Base-by-base conservation (phyloP, 148 eudicot genomes). In the Polygonum maritimum region DNA sequence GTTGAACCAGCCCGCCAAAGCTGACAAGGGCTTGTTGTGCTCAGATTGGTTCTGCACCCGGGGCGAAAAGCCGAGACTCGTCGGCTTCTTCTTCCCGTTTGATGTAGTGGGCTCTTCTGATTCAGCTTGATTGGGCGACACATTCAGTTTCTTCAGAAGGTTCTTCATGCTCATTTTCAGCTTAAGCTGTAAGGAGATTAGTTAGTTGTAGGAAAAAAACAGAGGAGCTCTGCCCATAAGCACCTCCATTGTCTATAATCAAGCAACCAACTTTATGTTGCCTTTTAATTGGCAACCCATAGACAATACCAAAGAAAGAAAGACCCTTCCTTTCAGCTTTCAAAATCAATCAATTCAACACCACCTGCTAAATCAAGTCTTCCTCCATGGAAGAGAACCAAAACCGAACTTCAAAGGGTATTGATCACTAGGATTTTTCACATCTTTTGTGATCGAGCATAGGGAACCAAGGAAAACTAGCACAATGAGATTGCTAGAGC, bases 1-100 rank as follows among this genome's bases (percentile, higher is more conserved):
- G 63, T 90, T 85, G 75, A 94, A 85, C 97, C 98, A 94, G 26
- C 92, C 98, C 0, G 92, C 81, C 75, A 94, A 67, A 63, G 87
- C 80, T 14, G 89, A 81, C 67, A 88, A 82, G 79, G 91, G 87
- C 82, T 90, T 90, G 77, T 79, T 79, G 49, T 72, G 75, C 57
- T 87, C 79, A 69, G 86, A 81, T 48, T 70, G 76, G 47, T 76
- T 80, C 75, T 79, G 83, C 5, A 88, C 81, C 44, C 78, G 76
- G 48, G 85, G 80, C 21, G 85, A 84, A 45, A 80, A 77, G 19
- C 78, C 80, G 67, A 77, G 81, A 80, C 31, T 78, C 76, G 80
- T 80, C 69, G 31, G 31, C 31, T 78, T 86, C 75, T 78, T 86
- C 75, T 49, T 85, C 51, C 75, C 81, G 74, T 80, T 89, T 36